phyloP scores from a whole-genome alignment of 2,329 filamentous ascomycete genomes.

The Ceratocystis albifundus region DNA sequence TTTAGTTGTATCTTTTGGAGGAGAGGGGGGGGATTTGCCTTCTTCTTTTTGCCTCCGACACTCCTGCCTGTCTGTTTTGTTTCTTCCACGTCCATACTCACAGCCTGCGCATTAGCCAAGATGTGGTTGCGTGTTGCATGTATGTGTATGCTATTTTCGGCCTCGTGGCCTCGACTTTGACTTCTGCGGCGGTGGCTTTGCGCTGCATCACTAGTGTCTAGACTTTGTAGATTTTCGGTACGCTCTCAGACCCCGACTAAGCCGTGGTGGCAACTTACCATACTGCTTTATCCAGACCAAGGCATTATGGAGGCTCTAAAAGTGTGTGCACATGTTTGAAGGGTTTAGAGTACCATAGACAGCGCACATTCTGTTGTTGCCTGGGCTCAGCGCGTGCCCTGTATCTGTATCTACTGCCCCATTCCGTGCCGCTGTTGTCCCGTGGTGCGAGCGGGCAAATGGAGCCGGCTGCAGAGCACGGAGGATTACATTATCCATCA shows the following conservation, averaged over 20 bases:
- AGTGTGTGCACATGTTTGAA: neutral
- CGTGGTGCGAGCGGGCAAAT: neutral
- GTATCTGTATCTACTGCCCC: neutral
- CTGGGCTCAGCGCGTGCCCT: neutral
- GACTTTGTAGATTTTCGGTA: neutral
- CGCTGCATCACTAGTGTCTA: neutral
- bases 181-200: neutral
- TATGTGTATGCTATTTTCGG: constrained; percentile 6
- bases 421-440: neutral
- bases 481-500: neutral
- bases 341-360: neutral
- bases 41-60: constrained; percentile 1
- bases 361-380: neutral
- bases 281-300: constrained; percentile 3
- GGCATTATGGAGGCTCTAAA: neutral
- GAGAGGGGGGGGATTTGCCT: no score
- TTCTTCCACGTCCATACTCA: neutral
- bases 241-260: constrained; percentile 6
- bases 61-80: neutral
- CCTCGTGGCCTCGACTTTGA: neutral
- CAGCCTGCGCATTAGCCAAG: neutral
- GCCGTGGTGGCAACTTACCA: neutral
- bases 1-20: no score
- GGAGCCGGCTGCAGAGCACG: neutral
- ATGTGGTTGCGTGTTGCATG: neutral